Percentiles rank a stretch among this genome's conserved stretches.
These are phyloP conservation scores for Quercus parvula DNA, from an alignment of 306 rosid genomes.

Conservation along the genomic window DNA sequence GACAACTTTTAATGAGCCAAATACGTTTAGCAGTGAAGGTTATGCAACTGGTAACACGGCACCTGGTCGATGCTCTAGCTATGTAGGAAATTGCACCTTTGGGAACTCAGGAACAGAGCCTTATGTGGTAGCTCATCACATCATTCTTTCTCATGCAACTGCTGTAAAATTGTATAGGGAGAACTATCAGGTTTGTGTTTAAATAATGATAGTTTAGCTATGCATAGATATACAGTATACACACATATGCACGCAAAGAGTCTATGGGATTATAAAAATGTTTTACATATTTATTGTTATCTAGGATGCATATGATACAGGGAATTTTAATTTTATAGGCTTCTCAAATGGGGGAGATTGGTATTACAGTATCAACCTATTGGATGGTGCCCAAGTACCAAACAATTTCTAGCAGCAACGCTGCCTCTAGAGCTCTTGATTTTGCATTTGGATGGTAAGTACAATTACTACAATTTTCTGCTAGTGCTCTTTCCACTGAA, in stretches of 20 bases:
- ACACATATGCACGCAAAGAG: no score
- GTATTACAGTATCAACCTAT: constrained; percentile 31
- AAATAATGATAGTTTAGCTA: no score
- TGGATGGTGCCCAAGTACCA: constrained; percentile 35
- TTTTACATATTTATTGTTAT: neutral
- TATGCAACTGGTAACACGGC: constrained; percentile 44
- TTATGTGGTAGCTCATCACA: constrained; percentile 35
- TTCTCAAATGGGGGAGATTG: constrained; percentile 39
- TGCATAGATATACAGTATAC: no score
- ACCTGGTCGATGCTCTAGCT: constrained; percentile 51
- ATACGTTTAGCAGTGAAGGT: constrained; percentile 24
- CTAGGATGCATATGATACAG: neutral
- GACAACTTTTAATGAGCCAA: constrained; percentile 70
- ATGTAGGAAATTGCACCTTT: constrained; percentile 32
- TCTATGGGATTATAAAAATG: no score
- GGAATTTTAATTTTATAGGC: constrained; percentile 12
- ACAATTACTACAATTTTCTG: neutral
- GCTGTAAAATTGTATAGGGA: constrained; percentile 32
- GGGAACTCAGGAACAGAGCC: constrained; percentile 54
- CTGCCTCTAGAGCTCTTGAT: constrained; percentile 39
- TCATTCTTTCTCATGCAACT: constrained; percentile 46
- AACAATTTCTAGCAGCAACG: constrained; percentile 24
- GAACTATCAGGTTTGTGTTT: constrained; percentile 35
- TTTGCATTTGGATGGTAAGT: constrained; percentile 48
- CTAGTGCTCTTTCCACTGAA: neutral